Percentiles rank a stretch among this genome's conserved stretches.
Evolutionary conservation across 2,329 filamentous ascomycete genomes (phyloP).

Genomic region (Xylariaceae sp.): DNA sequence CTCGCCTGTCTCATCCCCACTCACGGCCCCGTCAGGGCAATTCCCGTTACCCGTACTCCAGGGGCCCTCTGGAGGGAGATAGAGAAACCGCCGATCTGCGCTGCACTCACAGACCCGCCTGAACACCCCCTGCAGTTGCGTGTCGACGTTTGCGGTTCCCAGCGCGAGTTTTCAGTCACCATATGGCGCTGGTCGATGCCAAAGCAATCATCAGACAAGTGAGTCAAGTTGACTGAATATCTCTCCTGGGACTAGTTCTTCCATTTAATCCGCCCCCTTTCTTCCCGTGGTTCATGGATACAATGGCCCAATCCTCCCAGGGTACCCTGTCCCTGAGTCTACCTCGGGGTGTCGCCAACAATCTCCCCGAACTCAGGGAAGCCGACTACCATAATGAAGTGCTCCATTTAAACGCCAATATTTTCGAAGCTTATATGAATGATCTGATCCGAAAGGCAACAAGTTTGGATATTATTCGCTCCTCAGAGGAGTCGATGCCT

Average conservation of each 20-base stretch:
- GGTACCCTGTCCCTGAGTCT: slow-evolving; percentile 19
- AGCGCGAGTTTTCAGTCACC: slow-evolving; percentile 5
- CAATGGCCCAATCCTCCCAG: slow-evolving; percentile 26
- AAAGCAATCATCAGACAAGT: slow-evolving; percentile 24
- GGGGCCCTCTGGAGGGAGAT: slow-evolving; percentile 3
- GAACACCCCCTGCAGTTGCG: slow-evolving; percentile 2
- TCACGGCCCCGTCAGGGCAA: slow-evolving; percentile 23
- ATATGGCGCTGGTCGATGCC: slow-evolving; percentile 14
- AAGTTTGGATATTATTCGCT: slow-evolving; percentile 34
- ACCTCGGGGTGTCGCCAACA: slow-evolving; percentile 13
- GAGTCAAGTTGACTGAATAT: slow-evolving; percentile 20
- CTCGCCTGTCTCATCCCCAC: slow-evolving; percentile 12
- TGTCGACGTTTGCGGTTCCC: slow-evolving; percentile 17
- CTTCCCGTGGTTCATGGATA: slow-evolving; percentile 11
- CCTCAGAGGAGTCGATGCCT: slow-evolving; percentile 25
- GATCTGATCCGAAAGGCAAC: slow-evolving; percentile 34
- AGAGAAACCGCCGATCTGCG: slow-evolving; percentile 10
- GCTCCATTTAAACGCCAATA: slow-evolving; percentile 23
- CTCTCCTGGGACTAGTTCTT: slow-evolving; percentile 17
- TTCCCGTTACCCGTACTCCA: slow-evolving; percentile 9
- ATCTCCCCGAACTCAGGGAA: slow-evolving; percentile 29
- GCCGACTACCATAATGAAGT: slow-evolving; percentile 30
- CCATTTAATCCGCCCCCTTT: not conserved
- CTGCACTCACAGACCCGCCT: not conserved
- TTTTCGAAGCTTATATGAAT: slow-evolving; percentile 26